Percentiles rank a stretch among this genome's conserved stretches.
Conservation (phyloP, 495 filamentous ascomycete species). For the Aspergillus egyptiacus region DNA sequence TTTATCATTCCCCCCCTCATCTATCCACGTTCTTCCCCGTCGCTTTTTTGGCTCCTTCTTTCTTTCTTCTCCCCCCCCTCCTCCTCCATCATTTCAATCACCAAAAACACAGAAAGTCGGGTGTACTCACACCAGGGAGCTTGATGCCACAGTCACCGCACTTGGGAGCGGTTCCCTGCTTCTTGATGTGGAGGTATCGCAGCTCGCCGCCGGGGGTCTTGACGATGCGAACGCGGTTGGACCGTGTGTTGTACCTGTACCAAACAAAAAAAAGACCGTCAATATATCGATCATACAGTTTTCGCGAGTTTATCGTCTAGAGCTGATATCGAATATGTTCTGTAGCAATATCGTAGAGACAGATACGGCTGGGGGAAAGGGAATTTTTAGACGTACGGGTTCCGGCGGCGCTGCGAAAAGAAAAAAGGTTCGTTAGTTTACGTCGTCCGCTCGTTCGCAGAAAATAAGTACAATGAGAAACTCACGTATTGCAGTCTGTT, state of each 20-base stretch:
- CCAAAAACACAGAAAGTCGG: conserved; percentile 14
- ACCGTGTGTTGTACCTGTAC: conserved; percentile 86
- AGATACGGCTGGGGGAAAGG: conserved; percentile 10
- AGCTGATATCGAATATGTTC: too few species aligned
- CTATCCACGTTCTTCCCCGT: too few species aligned
- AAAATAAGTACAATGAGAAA: too few species aligned
- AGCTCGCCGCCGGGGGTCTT: conserved; percentile 94
- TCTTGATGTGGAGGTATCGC: conserved; percentile 97
- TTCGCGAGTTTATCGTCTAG: conserved; percentile 8
- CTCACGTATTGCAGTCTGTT: conserved; percentile 72
- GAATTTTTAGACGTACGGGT: conserved; percentile 69
- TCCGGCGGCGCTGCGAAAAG: conserved; percentile 65
- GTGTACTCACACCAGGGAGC: conserved; percentile 83
- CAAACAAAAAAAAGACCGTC: conserved; percentile 32
- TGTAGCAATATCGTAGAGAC: conserved; percentile 15
- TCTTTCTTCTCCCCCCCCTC: neutral
- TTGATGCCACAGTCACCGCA: conserved; percentile 98
- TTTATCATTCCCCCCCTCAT: neutral
- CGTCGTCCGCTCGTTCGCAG: too few species aligned
- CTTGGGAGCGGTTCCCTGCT: conserved; percentile 92
- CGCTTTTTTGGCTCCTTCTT: too few species aligned
- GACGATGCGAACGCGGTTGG: conserved; percentile 92
- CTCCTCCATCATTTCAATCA: neutral
- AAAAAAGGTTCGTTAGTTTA: conserved; percentile 21
- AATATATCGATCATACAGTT: conserved; percentile 26